Percentiles rank a stretch among this genome's conserved stretches.
These are phyloP conservation scores for Colletotrichum kahawae DNA, from an alignment of 2,329 filamentous ascomycete genomes.

Conservation along the genomic window DNA sequence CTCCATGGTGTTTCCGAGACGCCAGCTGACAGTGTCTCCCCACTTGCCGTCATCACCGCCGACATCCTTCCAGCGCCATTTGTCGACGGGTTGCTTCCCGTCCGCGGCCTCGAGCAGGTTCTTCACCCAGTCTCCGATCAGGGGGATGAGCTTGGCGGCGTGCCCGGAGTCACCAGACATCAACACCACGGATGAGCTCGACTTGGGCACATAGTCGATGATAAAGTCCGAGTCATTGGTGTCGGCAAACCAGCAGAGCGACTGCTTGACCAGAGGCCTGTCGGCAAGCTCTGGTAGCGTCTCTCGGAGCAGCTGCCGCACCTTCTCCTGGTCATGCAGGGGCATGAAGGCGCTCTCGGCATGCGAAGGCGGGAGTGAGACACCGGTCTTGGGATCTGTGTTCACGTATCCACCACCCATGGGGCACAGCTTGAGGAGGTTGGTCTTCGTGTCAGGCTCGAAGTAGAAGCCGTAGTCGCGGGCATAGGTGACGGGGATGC, in stretches of 20 bases:
- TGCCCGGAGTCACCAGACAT: conserved; percentile 66
- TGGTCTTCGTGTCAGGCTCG: conserved; percentile 64
- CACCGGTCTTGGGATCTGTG: conserved; percentile 30
- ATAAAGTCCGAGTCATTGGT: conserved; percentile 64
- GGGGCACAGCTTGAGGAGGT: conserved; percentile 64
- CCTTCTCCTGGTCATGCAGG: conserved; percentile 53
- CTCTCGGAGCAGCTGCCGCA: conserved; percentile 54
- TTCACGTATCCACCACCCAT: conserved; percentile 63
- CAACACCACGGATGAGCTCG: conserved; percentile 48
- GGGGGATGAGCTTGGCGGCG: conserved; percentile 67
- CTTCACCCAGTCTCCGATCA: conserved; percentile 60
- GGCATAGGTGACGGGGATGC: conserved; percentile 65
- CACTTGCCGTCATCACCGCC: conserved; percentile 25
- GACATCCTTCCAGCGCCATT: conserved; percentile 58
- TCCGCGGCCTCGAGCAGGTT: conserved; percentile 44
- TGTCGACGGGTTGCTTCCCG: conserved; percentile 43
- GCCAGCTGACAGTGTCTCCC: conserved; percentile 40
- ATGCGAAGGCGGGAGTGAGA: conserved; percentile 33
- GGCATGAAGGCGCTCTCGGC: conserved; percentile 55
- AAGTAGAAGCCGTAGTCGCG: conserved; percentile 70
- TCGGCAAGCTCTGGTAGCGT: conserved; percentile 58
- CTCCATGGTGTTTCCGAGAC: conserved; percentile 35
- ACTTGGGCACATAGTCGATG: conserved; percentile 62
- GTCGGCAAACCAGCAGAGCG: conserved; percentile 70
- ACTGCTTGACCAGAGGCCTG: conserved; percentile 59